Evolutionary conservation across 257 asterid genomes (phyloP), one percentile per base, ranked within the genome.

Genomic region (Coffea eugenioides): DNA sequence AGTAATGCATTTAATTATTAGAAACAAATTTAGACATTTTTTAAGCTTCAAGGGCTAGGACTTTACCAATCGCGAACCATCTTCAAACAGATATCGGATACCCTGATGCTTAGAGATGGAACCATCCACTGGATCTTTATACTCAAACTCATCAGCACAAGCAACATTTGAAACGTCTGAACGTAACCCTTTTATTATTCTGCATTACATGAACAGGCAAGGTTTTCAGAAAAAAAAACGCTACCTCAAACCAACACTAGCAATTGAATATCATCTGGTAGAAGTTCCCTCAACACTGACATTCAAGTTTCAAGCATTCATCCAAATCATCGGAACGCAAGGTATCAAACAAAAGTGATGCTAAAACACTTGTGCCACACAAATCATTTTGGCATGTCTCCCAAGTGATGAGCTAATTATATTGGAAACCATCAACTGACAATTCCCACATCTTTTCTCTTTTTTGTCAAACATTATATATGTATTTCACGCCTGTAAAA

Each of bases 101-200:
- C 99, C 99, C 90, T 95, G 99, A 84, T 95, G 96, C 88, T 91
- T 92, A 62, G 99, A 91, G 82, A 95, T 64, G 27, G 98, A 95
- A 90, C 98, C 98, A 88, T 95, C 99, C 81, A 95, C 97, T 13
- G 98, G 97, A 81, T 95, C 99, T 74, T 92, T 95, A 90, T 95
- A 95, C 86, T 95, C 98, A 66, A 95, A 95, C 86, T 95, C 99
- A 84, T 95, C 99, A 82, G 92, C 99, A 79, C 80, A 39, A 84
- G 82, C 90, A 69, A 95, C 95, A 21, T 78, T 91, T 8, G 98
- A 86, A 66, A 95, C 96, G 48, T 93, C 96, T 45, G 97, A 76
- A 52, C 89, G 71, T 73, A 90, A 83, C 68, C 89, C 96, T 86
- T 88, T 90, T 74, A 95, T 79, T 71, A 92, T 89, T 75, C 98